Evolutionary conservation across 169 alveolate species (phyloP).

Genomic region (Plasmodium blacklocki): DNA sequence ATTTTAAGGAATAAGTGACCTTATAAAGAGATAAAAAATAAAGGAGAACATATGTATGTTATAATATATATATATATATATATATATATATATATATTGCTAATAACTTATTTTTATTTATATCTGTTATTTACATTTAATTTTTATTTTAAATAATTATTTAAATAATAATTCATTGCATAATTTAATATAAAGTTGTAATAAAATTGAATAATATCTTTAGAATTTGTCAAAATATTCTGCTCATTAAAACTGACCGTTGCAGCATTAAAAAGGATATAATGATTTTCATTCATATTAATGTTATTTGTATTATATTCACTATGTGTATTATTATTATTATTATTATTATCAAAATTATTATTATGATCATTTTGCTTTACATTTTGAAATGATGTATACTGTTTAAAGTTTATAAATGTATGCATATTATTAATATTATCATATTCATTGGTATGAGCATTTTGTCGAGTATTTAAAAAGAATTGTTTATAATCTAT

Average conservation of each 20-base stretch:
- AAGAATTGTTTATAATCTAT: conserved; percentile 35
- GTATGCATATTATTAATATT: conserved; percentile 6
- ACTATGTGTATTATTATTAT: conserved; percentile 15
- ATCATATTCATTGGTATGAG: conserved; percentile 25
- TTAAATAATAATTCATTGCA: conserved; percentile 19
- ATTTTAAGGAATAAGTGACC: conserved; percentile 5
- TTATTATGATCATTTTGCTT: no score
- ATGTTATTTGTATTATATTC: background rate
- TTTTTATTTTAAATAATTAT: conserved; percentile 15
- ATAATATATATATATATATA: background rate
- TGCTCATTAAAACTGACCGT: conserved; percentile 12
- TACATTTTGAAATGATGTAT: conserved; percentile 4
- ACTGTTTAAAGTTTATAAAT: conserved; percentile 16
- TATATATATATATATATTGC: no score
- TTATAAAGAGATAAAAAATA: conserved; percentile 1
- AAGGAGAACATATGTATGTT: background rate
- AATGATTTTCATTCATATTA: conserved; percentile 30
- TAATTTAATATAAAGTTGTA: conserved; percentile 29
- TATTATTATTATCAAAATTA: background rate
- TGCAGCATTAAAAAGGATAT: conserved; percentile 56
- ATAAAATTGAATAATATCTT: conserved; percentile 45
- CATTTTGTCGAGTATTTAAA: conserved; percentile 36
- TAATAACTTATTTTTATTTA: background rate
- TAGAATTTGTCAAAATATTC: conserved; percentile 29
- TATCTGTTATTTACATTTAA: background rate